phyloP scores from a whole-genome alignment of 768 basidiomycete species.

The Termitomyces sp. region DNA sequence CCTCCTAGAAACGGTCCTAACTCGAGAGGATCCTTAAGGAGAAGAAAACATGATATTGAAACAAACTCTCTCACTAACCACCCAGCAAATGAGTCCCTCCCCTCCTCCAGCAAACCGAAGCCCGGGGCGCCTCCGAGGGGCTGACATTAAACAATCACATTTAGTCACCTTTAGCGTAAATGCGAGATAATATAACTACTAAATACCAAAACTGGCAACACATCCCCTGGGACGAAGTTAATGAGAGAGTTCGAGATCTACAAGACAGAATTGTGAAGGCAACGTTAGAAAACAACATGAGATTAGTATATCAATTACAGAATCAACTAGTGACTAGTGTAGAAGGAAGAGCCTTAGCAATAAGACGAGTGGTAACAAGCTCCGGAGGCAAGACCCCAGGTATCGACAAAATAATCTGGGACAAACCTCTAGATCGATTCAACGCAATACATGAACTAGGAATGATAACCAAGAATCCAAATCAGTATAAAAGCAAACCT shows the following conservation, averaged over 20 bases:
- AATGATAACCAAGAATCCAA: too few relatives aligned
- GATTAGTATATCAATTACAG: neutral
- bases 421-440: too few relatives aligned
- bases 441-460: too few relatives aligned
- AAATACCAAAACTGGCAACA: neutral
- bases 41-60: neutral
- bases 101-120: neutral
- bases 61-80: neutral
- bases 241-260: neutral
- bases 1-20: too few relatives aligned
- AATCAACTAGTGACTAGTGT: neutral
- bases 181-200: neutral
- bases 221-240: neutral
- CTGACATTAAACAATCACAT: neutral
- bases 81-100: neutral
- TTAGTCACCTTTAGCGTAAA: neutral
- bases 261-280: neutral
- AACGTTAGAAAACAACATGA: neutral
- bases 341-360: neutral
- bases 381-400: too few relatives aligned
- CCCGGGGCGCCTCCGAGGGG: neutral
- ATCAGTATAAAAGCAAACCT: too few relatives aligned
- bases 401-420: too few relatives aligned
- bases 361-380: neutral
- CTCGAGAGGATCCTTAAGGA: too few relatives aligned